A percentile compares a stretch with the other conserved stretches of the same genome.
phyloP scores from a whole-genome alignment of 768 basidiomycete species.

The Scleroderma bovista region DNA sequence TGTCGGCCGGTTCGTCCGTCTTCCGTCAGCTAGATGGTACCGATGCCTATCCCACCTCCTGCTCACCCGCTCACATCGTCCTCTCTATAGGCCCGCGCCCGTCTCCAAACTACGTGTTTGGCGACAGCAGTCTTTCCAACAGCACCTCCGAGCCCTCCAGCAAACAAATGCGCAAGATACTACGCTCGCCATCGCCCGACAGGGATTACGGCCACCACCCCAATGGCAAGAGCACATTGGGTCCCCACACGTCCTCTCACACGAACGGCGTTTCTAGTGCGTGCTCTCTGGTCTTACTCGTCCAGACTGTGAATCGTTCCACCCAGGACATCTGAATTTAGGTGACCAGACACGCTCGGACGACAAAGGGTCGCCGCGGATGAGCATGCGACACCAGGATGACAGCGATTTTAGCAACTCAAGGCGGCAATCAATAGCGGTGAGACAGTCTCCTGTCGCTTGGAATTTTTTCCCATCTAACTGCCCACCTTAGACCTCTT shows the following conservation, averaged over 20 bases:
- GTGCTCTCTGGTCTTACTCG: slow-evolving; percentile 11
- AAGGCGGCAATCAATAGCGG: slow-evolving; percentile 68
- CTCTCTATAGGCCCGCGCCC: slow-evolving; percentile 47
- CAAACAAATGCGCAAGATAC: slow-evolving; percentile 47
- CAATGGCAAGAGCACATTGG: slow-evolving; percentile 15
- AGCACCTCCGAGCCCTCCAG: slow-evolving; percentile 34
- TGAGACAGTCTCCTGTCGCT: slow-evolving; percentile 29
- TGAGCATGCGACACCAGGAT: slow-evolving; percentile 34
- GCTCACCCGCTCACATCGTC: slow-evolving; percentile 28
- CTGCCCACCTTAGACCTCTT: slow-evolving; percentile 21
- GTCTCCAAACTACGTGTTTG: slow-evolving; percentile 64
- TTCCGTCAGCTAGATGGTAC: slow-evolving; percentile 18
- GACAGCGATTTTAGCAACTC: slow-evolving; percentile 60
- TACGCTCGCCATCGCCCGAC: slow-evolving; percentile 54
- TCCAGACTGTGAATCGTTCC: slow-evolving; percentile 13
- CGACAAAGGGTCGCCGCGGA: slow-evolving; percentile 24
- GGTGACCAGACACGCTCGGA: slow-evolving; percentile 38
- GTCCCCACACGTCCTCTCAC: slow-evolving; percentile 13
- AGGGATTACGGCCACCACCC: slow-evolving; percentile 23
- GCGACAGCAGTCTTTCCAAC: slow-evolving; percentile 38
- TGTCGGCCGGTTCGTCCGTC: slow-evolving; percentile 27
- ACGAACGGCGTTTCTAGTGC: slow-evolving; percentile 20
- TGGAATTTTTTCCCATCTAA: background rate
- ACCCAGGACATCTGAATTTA: slow-evolving; percentile 26
- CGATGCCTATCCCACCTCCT: slow-evolving; percentile 12